Conservation (phyloP, 768 basidiomycete genomes). For the Solioccasus polychromus region DNA sequence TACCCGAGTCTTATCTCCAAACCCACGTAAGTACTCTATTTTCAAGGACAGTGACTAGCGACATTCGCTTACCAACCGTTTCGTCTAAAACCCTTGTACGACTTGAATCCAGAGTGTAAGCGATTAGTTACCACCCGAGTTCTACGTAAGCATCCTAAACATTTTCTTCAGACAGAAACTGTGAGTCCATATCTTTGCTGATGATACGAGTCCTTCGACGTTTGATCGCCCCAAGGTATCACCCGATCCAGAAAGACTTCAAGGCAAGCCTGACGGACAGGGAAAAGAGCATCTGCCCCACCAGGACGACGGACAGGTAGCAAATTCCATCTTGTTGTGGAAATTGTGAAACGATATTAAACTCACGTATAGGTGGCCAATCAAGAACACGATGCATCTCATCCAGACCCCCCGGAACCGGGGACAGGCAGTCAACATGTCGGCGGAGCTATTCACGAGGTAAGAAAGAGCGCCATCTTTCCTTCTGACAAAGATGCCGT, state of each 20-base stretch:
- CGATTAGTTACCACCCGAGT: no score
- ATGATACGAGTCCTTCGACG: no score
- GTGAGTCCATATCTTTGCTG: background rate
- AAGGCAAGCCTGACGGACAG: background rate
- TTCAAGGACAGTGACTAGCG: no score
- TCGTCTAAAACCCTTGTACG: no score
- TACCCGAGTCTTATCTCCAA: no score
- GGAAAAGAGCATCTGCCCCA: background rate
- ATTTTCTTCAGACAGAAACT: background rate
- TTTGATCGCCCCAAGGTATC: no score
- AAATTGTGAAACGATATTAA: no score
- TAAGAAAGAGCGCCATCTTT: no score
- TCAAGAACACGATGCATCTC: background rate
- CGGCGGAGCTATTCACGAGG: background rate
- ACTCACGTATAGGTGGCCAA: background rate
- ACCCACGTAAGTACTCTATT: no score
- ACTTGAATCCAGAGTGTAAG: background rate
- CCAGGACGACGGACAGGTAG: background rate
- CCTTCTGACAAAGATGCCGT: background rate
- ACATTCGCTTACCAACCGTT: no score
- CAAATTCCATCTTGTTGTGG: no score
- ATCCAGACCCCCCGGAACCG: background rate
- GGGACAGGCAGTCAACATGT: background rate
- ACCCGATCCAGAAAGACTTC: background rate
- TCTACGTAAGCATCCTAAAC: no score